A percentile compares a stretch with the other conserved stretches of the same genome.
These are phyloP conservation scores for Tetragonia tetragonoides DNA, from an alignment of 148 eudicot species.

Conservation along the genomic window DNA sequence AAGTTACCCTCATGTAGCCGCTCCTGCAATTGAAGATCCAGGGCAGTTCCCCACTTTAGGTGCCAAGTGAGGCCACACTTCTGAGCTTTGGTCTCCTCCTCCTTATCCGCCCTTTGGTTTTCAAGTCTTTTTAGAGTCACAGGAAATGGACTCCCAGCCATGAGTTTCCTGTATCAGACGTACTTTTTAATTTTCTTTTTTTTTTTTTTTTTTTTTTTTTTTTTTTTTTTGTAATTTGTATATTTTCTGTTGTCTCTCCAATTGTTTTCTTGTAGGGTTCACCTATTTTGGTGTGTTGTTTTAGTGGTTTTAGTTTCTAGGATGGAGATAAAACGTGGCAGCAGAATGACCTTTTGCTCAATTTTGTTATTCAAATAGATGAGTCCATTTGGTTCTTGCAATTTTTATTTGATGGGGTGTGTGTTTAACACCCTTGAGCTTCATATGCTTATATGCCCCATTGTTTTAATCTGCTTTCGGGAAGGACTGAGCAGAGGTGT, in stretches of 20 bases:
- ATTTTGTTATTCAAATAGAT: slow-evolving; percentile 32
- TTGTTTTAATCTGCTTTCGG: too few relatives aligned
- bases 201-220: slow-evolving; percentile 4
- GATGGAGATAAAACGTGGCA: slow-evolving; percentile 12
- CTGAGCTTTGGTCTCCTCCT: slow-evolving; percentile 1
- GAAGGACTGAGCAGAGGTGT: too few relatives aligned
- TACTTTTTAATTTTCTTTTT: slow-evolving; percentile 1
- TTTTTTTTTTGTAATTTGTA: slow-evolving; percentile 22
- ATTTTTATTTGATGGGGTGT: neutral
- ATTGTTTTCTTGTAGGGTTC: slow-evolving; percentile 15
- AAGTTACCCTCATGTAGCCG: slow-evolving; percentile 27
- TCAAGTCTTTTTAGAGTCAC: slow-evolving; percentile 23
- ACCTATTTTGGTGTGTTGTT: neutral
- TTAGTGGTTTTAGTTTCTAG: slow-evolving; percentile 2
- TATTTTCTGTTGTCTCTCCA: slow-evolving; percentile 20
- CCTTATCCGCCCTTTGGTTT: slow-evolving; percentile 6
- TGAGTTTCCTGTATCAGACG: slow-evolving; percentile 34
- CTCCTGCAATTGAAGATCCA: slow-evolving; percentile 76
- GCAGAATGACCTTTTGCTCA: slow-evolving; percentile 21
- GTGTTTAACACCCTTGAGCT: too few relatives aligned
- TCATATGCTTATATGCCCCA: too few relatives aligned
- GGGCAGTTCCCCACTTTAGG: slow-evolving; percentile 81
- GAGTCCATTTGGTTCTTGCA: slow-evolving; percentile 14
- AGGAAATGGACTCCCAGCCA: slow-evolving; percentile 31
- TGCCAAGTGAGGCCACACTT: slow-evolving; percentile 49